A percentile compares a stretch with the other conserved stretches of the same genome.
Conservation (phyloP, 352 stramenopile genomes). For the Phytophthora multivora region DNA sequence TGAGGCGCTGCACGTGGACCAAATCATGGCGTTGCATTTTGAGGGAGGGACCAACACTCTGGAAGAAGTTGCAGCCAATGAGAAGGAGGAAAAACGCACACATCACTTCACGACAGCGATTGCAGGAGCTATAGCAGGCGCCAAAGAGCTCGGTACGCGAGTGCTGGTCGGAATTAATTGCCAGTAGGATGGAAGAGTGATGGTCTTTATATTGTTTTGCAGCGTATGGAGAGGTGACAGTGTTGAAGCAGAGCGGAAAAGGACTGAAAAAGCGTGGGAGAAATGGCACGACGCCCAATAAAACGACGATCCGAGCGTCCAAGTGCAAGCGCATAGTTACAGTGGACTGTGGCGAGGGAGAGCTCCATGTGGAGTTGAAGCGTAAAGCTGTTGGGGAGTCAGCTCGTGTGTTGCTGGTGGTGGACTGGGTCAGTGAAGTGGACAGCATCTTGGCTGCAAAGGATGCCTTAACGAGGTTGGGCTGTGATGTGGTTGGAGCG, state of each 20-base stretch:
- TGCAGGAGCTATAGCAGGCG: slow-evolving; percentile 54
- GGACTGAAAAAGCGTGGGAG: slow-evolving; percentile 4
- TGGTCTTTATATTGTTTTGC: neutral
- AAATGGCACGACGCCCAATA: slow-evolving; percentile 8
- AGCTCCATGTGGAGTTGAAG: slow-evolving; percentile 38
- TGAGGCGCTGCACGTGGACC: slow-evolving; percentile 43
- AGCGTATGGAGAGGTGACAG: slow-evolving; percentile 54
- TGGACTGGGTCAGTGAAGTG: slow-evolving; percentile 60
- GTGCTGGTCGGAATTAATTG: neutral
- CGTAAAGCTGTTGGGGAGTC: slow-evolving; percentile 23
- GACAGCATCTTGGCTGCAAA: slow-evolving; percentile 49
- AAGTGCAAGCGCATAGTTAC: slow-evolving; percentile 35
- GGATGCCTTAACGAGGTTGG: slow-evolving; percentile 44
- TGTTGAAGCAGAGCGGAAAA: slow-evolving; percentile 18
- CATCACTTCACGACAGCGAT: slow-evolving; percentile 46
- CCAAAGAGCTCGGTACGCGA: slow-evolving; percentile 41
- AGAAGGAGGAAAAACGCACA: neutral
- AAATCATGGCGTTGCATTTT: slow-evolving; percentile 52
- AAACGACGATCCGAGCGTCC: slow-evolving; percentile 7
- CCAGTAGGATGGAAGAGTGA: neutral
- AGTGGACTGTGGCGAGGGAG: slow-evolving; percentile 28
- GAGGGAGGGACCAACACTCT: slow-evolving; percentile 19
- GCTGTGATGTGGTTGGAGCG: slow-evolving; percentile 55
- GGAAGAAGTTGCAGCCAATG: neutral
- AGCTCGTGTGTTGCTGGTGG: slow-evolving; percentile 40